Percentiles rank a stretch among this genome's conserved stretches.
Conservation (phyloP, 192 early-diverging fungal genomes). For the Mortierella antarctica region DNA sequence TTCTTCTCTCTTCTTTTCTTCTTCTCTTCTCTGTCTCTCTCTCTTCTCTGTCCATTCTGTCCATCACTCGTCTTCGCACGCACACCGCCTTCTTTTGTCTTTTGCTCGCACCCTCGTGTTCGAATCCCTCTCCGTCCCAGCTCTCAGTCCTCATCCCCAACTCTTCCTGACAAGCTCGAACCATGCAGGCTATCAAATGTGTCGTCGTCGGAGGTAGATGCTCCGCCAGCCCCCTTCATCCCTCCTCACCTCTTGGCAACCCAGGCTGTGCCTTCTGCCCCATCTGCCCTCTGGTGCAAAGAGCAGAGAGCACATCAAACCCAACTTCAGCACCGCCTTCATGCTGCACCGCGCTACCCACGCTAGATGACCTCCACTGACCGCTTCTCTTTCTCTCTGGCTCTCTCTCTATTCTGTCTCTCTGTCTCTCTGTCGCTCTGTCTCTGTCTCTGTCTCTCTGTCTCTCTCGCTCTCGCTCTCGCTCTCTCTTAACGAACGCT, state of each 20-base stretch:
- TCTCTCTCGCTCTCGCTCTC: not conserved
- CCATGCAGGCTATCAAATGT: constrained; percentile 47
- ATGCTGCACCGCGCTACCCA: too few species aligned
- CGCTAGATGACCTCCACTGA: too few species aligned
- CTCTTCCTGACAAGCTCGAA: not conserved
- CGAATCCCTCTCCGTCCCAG: not conserved
- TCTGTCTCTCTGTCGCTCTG: not conserved
- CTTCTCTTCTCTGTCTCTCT: not conserved
- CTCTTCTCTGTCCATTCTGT: constrained; percentile 1
- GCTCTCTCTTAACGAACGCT: too few species aligned
- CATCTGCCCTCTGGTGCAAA: too few species aligned
- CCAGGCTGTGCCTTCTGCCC: not conserved
- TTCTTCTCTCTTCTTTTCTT: not conserved
- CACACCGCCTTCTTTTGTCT: not conserved
- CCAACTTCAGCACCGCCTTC: too few species aligned
- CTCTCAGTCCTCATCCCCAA: not conserved
- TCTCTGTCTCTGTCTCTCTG: not conserved
- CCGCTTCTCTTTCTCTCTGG: not conserved
- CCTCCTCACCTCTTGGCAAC: not conserved
- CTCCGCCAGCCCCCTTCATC: not conserved
- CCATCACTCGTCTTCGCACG: not conserved
- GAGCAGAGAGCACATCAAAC: too few species aligned
- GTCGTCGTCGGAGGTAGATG: constrained; percentile 41
- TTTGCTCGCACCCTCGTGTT: too few species aligned
- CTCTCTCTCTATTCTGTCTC: too few species aligned